phyloP scores from a whole-genome alignment of 2,329 filamentous ascomycete species.

The Cladosporium sp. region DNA sequence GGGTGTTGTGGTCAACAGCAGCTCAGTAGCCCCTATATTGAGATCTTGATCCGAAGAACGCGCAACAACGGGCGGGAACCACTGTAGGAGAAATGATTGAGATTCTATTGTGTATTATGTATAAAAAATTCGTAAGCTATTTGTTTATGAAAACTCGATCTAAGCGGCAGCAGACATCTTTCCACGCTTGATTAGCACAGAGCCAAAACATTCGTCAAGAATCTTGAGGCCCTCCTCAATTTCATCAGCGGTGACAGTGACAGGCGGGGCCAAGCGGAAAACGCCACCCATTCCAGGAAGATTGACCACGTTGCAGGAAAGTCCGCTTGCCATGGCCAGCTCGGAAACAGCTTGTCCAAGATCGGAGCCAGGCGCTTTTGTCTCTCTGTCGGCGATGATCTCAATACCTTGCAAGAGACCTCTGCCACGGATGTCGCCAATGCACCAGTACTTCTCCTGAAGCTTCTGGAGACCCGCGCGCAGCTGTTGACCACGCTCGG shows the following conservation, averaged over 20 bases:
- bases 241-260: slow-evolving; percentile 21
- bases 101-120: no score
- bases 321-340: slow-evolving; percentile 17
- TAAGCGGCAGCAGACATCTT: neutral
- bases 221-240: slow-evolving; percentile 47
- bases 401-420: slow-evolving; percentile 23
- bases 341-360: slow-evolving; percentile 21
- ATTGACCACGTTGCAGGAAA: slow-evolving; percentile 23
- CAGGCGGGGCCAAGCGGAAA: slow-evolving; percentile 22
- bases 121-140: no score
- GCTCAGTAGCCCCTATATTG: no score
- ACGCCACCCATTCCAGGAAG: slow-evolving; percentile 21
- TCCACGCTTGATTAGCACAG: slow-evolving; percentile 8
- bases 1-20: no score
- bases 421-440: slow-evolving; percentile 23
- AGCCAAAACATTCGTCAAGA: slow-evolving; percentile 50
- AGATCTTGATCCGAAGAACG: no score
- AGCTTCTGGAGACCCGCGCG: slow-evolving; percentile 18
- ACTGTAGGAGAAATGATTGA: no score
- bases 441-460: slow-evolving; percentile 22
- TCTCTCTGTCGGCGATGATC: slow-evolving; percentile 18
- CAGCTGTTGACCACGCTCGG: slow-evolving; percentile 17
- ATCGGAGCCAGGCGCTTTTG: slow-evolving; percentile 19
- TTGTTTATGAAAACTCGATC: no score
- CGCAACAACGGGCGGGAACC: no score